These are phyloP conservation scores for Ophiocordyceps camponoti-leonardi DNA, from an alignment of 2,329 filamentous ascomycete genomes.

Conservation along the genomic window DNA sequence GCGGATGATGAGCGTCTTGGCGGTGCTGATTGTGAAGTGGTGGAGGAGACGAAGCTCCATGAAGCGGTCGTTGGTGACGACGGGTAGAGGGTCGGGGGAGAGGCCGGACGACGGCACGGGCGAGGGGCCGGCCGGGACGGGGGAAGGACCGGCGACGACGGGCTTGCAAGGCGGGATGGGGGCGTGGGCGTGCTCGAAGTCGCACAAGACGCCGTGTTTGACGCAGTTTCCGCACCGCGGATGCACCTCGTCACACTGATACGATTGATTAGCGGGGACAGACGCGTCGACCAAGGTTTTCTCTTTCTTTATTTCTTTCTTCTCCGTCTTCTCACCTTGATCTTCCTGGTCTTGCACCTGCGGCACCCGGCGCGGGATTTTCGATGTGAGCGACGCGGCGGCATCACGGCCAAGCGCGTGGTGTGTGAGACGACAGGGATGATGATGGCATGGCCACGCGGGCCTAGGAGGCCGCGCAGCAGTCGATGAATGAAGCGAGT, in stretches of 20 bases:
- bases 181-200: conserved; percentile 36
- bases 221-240: conserved; percentile 48
- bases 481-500: background rate
- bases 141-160: background rate
- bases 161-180: conserved; percentile 1
- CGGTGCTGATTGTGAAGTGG: conserved; percentile 44
- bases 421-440: background rate
- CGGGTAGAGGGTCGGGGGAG: conserved; percentile 10
- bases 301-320: no score
- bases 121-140: background rate
- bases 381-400: conserved; percentile 50
- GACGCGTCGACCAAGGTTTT: background rate
- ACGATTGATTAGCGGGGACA: background rate
- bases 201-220: conserved; percentile 49
- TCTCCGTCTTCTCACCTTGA: conserved; percentile 35
- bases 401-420: conserved; percentile 26
- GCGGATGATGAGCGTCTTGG: conserved; percentile 38
- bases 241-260: conserved; percentile 48
- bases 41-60: conserved; percentile 47
- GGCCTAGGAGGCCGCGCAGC: background rate
- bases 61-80: conserved; percentile 22
- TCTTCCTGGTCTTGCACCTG: conserved; percentile 50
- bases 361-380: conserved; percentile 52
- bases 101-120: conserved; percentile 9
- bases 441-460: conserved; percentile 7